Percentiles rank a stretch among this genome's conserved stretches.
Evolutionary conservation across 139 green algal genomes (phyloP).

Genomic region (Auxenochlorella pyrenoidosa): DNA sequence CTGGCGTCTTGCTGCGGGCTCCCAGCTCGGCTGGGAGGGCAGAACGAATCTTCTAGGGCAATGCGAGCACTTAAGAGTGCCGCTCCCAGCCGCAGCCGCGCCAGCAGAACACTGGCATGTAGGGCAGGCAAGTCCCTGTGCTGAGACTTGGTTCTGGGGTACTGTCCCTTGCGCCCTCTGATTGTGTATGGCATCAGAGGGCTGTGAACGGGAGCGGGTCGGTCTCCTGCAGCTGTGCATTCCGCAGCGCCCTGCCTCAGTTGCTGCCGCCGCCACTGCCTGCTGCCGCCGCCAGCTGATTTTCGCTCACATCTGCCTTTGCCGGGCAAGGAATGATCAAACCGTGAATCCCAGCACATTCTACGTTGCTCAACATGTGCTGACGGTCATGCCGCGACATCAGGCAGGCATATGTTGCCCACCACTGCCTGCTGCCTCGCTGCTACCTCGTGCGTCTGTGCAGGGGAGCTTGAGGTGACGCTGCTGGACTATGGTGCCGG

Average conservation of each 20-base stretch:
- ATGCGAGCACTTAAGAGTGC: neutral
- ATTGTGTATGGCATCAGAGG: neutral
- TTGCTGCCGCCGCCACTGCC: neutral
- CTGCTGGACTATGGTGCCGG: slow-evolving; percentile 98
- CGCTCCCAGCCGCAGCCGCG: neutral
- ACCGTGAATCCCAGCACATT: no score
- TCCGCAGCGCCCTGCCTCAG: neutral
- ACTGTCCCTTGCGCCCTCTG: no score
- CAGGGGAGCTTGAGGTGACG: slow-evolving; percentile 63
- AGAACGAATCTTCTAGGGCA: neutral
- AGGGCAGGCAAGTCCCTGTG: neutral
- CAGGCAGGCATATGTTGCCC: no score
- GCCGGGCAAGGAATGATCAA: no score
- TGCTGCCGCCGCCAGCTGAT: neutral
- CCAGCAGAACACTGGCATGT: slow-evolving; percentile 1
- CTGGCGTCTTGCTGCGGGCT: neutral
- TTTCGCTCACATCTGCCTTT: no score
- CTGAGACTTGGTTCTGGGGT: neutral
- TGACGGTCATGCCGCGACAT: no score
- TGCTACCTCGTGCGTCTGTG: neutral
- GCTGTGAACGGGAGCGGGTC: neutral
- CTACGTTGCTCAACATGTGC: no score
- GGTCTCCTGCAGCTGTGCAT: neutral
- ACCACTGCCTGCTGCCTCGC: no score
- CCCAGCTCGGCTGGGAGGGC: neutral